These are phyloP conservation scores for Camellia granthamiana DNA, from an alignment of 148 eudicot species.

Conservation along the genomic window DNA sequence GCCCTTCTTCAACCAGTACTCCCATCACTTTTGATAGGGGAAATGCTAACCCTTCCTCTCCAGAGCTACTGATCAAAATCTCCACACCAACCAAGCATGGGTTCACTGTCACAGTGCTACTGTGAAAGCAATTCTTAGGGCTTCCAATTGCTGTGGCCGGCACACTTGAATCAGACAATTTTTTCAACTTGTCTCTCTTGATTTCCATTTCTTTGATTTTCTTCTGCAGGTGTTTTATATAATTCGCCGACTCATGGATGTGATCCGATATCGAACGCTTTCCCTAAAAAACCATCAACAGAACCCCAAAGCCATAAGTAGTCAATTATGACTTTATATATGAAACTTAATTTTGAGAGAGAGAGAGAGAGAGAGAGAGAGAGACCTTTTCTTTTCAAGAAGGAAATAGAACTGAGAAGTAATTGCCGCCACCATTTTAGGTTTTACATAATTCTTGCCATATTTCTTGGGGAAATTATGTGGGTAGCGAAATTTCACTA, in stretches of 20 bases:
- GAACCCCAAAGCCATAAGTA: neutral
- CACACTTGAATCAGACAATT: neutral
- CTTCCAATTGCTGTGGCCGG: neutral
- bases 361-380: too few relatives aligned
- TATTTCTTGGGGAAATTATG: neutral
- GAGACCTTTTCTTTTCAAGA: too few relatives aligned
- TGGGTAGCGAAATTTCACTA: neutral
- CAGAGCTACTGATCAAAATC: conserved; percentile 22
- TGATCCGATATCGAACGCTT: conserved; percentile 62
- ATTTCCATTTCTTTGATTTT: conserved; percentile 37
- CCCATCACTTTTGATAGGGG: conserved; percentile 44
- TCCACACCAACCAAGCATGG: conserved; percentile 17
- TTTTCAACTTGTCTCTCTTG: conserved; percentile 39
- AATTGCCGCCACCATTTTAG: too few relatives aligned
- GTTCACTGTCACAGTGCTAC: conserved; percentile 7
- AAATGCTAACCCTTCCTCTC: conserved; percentile 12
- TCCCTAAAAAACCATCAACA: conserved; percentile 37
- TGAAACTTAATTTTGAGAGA: too few relatives aligned
- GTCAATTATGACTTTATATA: too few relatives aligned
- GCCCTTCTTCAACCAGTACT: conserved; percentile 30
- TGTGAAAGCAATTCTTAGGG: neutral
- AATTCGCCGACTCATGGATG: conserved; percentile 48
- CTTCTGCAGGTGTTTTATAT: conserved; percentile 49
- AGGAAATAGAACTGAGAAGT: too few relatives aligned
- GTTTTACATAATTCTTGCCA: too few relatives aligned